Conservation (phyloP, 1,284 basidiomycete species). For the Chondrostereum purpureum region DNA sequence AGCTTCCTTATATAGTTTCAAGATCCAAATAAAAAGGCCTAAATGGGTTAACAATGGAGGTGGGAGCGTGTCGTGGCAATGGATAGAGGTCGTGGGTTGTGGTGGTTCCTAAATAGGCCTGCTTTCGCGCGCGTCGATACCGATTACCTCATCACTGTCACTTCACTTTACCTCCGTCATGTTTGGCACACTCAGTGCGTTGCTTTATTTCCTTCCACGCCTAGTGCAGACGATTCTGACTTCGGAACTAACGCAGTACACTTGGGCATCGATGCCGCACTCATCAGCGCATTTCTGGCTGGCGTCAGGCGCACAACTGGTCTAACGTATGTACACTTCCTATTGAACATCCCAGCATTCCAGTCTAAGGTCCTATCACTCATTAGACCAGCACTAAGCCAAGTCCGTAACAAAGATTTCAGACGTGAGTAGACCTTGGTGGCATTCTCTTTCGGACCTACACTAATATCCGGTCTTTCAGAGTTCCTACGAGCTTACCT, state of each 20-base stretch:
- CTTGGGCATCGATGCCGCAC: slow-evolving; percentile 67
- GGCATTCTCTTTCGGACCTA: neutral
- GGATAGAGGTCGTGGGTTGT: slow-evolving; percentile 1
- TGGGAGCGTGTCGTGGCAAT: too few species aligned
- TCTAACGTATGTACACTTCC: slow-evolving; percentile 55
- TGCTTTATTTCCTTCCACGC: neutral
- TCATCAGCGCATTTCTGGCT: slow-evolving; percentile 73
- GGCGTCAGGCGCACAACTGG: slow-evolving; percentile 77
- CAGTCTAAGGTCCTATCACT: neutral
- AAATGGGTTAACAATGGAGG: slow-evolving; percentile 17
- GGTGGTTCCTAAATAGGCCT: neutral
- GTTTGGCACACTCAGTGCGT: slow-evolving; percentile 41
- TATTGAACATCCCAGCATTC: slow-evolving; percentile 21
- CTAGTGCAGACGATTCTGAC: neutral
- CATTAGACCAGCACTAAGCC: slow-evolving; percentile 56
- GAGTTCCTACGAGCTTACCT: slow-evolving; percentile 70
- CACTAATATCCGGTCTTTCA: slow-evolving; percentile 23
- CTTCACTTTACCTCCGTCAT: slow-evolving; percentile 26
- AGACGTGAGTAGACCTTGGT: slow-evolving; percentile 52
- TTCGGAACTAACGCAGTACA: slow-evolving; percentile 48
- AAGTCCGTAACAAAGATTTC: slow-evolving; percentile 77
- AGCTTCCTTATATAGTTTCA: too few species aligned
- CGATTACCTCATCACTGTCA: slow-evolving; percentile 7
- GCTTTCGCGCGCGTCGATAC: slow-evolving; percentile 11
- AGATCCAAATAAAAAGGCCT: slow-evolving; percentile 18